Conservation (phyloP, 2,329 filamentous ascomycete genomes). For the Zymoseptoria passerinii region DNA sequence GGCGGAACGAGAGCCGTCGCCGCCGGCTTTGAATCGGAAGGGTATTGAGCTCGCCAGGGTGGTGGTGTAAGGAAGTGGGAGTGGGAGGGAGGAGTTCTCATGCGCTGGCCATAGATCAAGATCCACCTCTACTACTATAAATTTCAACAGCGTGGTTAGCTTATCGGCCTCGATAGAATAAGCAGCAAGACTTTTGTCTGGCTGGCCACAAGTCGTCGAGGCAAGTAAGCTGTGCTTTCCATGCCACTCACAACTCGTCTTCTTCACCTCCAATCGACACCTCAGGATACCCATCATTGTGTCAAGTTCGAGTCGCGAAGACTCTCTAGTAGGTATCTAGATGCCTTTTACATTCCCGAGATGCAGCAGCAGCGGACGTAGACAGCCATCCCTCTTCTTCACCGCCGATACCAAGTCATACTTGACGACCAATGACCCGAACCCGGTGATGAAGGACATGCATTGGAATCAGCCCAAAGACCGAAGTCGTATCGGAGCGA, state of each 20-base stretch:
- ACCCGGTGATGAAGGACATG: too few species aligned
- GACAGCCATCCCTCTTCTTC: too few species aligned
- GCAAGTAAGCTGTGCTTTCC: not conserved
- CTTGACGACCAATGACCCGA: too few species aligned
- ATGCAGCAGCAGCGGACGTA: not conserved
- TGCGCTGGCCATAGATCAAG: not conserved
- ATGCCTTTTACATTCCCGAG: too few species aligned
- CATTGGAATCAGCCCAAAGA: too few species aligned
- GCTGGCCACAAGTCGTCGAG: not conserved
- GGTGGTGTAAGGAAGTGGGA: not conserved
- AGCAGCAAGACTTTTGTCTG: not conserved
- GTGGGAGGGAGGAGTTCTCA: not conserved
- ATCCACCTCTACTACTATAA: not conserved
- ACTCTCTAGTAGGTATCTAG: too few species aligned
- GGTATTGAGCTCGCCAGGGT: slow-evolving; percentile 39
- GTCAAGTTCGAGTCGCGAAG: not conserved
- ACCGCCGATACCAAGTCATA: too few species aligned
- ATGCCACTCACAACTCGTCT: not conserved
- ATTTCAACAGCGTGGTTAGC: not conserved
- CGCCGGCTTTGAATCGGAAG: slow-evolving; percentile 78
- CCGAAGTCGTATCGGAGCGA: too few species aligned
- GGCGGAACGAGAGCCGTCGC: slow-evolving; percentile 35
- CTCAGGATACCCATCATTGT: too few species aligned
- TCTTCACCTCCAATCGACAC: too few species aligned
- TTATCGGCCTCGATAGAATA: too few species aligned